Percentiles rank a stretch among this genome's conserved stretches.
Conservation (phyloP, 148 eudicot genomes). For the Cornus controversa region DNA sequence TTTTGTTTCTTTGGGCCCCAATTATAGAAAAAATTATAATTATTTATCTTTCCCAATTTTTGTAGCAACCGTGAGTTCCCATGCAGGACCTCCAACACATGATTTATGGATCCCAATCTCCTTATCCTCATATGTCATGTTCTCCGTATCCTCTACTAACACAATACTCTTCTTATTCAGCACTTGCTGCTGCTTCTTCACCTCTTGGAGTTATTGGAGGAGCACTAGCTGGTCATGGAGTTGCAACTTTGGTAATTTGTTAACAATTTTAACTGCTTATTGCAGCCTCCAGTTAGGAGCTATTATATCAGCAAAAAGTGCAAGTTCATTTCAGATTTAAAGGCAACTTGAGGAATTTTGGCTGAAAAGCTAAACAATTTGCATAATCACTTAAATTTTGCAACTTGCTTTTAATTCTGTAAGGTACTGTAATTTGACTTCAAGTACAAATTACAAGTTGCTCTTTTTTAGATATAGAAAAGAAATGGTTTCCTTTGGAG, state of each 20-base stretch:
- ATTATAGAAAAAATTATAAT: not conserved
- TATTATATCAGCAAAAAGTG: not conserved
- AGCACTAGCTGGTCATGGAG: slow-evolving; percentile 96
- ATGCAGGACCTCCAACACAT: not conserved
- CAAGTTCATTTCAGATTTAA: not conserved
- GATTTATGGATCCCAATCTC: not conserved
- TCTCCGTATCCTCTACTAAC: not conserved
- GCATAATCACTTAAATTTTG: slow-evolving; percentile 5
- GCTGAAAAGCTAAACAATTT: not conserved
- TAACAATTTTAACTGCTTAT: not conserved
- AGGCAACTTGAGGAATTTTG: slow-evolving; percentile 10
- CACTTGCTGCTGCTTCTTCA: slow-evolving; percentile 96
- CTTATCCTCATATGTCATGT: not conserved
- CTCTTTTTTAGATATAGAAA: too few species aligned
- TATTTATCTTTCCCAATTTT: not conserved
- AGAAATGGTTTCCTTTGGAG: not conserved
- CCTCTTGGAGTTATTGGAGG: slow-evolving; percentile 98
- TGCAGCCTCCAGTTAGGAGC: not conserved
- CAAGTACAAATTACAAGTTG: not conserved
- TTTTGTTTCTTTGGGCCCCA: not conserved
- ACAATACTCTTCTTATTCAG: slow-evolving; percentile 37
- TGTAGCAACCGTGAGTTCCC: not conserved
- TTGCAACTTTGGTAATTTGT: slow-evolving; percentile 77
- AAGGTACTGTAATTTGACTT: not conserved
- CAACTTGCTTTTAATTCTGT: not conserved